Evolutionary conservation across 1,284 basidiomycete species (phyloP), one percentile per base, ranked within the genome.

Genomic region (Cystobasidium pallidum): DNA sequence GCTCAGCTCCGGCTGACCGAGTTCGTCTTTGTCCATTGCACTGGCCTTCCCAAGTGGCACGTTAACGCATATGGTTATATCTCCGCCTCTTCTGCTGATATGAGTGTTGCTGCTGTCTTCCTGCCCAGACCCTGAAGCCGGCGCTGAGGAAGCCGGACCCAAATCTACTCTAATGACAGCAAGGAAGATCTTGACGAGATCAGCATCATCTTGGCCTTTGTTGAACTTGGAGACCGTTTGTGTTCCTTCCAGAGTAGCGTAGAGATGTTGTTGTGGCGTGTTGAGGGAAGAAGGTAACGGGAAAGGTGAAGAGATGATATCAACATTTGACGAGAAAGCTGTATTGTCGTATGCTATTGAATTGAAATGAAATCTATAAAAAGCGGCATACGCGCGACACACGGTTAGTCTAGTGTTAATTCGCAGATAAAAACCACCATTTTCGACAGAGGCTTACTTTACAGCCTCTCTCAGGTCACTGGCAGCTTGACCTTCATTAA

Each of bases 331-430:
- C 13, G 83, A 83, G 55, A 82, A 78, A 0, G 95, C 91, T 32
- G 86, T 84, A 80, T 97, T 98, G 83, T 99, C 95, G 79, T 97
- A 88, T 13, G 94, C 95, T 49, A 98, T 82, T 0, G 93, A 90
- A 73, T 88, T 85, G 77, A 97, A 99, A 82, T 98, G 95, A 79
- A 89, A 94, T 81, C 95, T 91, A 78, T 59, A 72, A 51, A n/a
- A 32, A 39, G 30, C 30, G 21, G 26, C 24, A 59, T 19, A 41
- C 15, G 39, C 39, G 39, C 15, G 39, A 41, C 15, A n/a, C n/a
- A n/a, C n/a, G n/a, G n/a, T n/a, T n/a, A n/a, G n/a, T n/a, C n/a
- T n/a, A n/a, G n/a, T n/a, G n/a, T n/a, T n/a, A n/a, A n/a, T n/a
- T n/a, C n/a, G n/a, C n/a, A n/a, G n/a, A n/a, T n/a, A n/a, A n/a